Percentiles rank a stretch among this genome's conserved stretches.
phyloP scores from a whole-genome alignment of 441 rosid genomes.

The Lepidium campestre region DNA sequence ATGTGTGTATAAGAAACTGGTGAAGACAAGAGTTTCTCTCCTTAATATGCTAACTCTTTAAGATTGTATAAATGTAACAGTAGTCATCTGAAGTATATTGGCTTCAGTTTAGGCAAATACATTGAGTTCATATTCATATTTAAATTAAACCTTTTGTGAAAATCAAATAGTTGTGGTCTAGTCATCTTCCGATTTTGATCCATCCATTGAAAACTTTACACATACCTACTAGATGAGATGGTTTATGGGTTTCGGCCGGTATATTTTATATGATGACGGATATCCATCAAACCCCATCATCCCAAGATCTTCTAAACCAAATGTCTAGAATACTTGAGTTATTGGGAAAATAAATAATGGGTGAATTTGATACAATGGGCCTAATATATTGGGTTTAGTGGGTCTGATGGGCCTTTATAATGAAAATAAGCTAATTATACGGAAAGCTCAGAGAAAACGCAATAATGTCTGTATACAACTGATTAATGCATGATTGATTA shows the following conservation, averaged over 20 bases:
- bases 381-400: not conserved
- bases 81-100: not conserved
- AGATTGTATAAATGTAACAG: not conserved
- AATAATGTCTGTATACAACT: constrained; percentile 2
- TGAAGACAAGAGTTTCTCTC: constrained; percentile 45
- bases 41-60: constrained; percentile 37
- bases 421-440: not conserved
- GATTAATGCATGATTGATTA: not conserved
- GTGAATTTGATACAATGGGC: not conserved
- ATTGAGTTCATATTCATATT: not conserved
- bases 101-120: not conserved
- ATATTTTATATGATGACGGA: too few species aligned
- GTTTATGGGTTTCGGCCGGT: too few species aligned
- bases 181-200: too few species aligned
- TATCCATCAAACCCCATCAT: too few species aligned
- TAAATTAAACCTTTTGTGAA: too few species aligned
- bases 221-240: too few species aligned
- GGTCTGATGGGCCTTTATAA: not conserved
- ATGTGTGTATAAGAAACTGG: constrained; percentile 31
- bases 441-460: not conserved
- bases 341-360: not conserved
- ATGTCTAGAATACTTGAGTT: too few species aligned
- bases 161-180: too few species aligned
- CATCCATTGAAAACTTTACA: too few species aligned
- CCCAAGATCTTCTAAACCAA: too few species aligned